Evolutionary conservation across 345 rosid species (phyloP), one percentile per base, ranked within the genome.

Genomic region (Syzygium aqueum): DNA sequence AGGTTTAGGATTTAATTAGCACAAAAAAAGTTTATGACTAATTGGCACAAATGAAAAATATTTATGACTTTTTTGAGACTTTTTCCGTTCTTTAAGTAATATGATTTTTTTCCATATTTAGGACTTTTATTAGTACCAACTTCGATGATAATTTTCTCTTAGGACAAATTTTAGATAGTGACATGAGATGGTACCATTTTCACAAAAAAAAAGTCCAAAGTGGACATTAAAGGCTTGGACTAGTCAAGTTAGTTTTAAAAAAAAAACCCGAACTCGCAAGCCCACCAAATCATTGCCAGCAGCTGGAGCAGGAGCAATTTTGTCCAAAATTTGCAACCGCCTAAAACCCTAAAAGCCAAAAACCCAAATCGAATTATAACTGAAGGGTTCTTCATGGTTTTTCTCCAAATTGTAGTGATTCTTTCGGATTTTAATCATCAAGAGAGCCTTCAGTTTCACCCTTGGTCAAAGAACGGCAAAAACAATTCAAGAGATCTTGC

Each of bases 191-290:
- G 5, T 15, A 40, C 17, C 77, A 28, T 63, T 15, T 7, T 2
- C 2, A 0, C 30, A 25, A 23, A 12, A 27, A 12, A 0, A 11
- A 8, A 63, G 37, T 8, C 12, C 12, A 15, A 28, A 61, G 16
- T 2, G 7, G 3, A 25, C 6, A 27, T 5, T 61, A n/a, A 13
- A 17, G 33, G 2, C 16, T 11, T 1, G 1, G 1, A 61, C 4
- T n/a, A 61, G 33, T 27, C 67, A n/a, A 61, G 67, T 27, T 6
- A 61, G 33, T 61, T 30, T 61, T 33, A 3, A n/a, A 61, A 12
- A 12, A 27, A n/a, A 61, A 2, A 6, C 33, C 2, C 5, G 2
- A 57, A 27, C 65, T 59, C 1, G 30, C 65, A 59, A 25, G n/a
- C 16, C 28, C 65, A 27, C 12, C 30, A 59, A 11, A 27, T 59